Percentiles rank a stretch among this genome's conserved stretches.
These are phyloP conservation scores for Cryptococcus amylolentus DNA, from an alignment of 1,284 basidiomycete genomes.

Conservation along the genomic window DNA sequence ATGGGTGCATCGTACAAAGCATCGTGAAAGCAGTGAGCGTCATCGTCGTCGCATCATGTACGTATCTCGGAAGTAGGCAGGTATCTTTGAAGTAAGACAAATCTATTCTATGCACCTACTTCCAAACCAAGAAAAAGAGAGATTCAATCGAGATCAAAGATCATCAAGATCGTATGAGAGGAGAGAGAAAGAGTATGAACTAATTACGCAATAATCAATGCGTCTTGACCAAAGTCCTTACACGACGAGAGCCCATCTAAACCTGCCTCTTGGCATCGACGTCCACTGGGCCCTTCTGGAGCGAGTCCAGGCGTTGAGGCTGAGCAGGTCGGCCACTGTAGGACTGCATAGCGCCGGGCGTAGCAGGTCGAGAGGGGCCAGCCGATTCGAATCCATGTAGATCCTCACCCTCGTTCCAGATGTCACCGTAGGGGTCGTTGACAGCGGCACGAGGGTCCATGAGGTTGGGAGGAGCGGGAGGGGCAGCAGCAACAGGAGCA, in stretches of 20 bases:
- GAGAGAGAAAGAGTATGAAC: no score
- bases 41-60: no score
- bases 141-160: no score
- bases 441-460: slow-evolving; percentile 38
- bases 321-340: neutral
- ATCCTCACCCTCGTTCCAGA: slow-evolving; percentile 37
- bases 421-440: slow-evolving; percentile 41
- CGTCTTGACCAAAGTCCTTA: no score
- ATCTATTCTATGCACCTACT: no score
- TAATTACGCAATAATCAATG: no score
- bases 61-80: no score
- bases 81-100: no score
- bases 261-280: slow-evolving; percentile 1
- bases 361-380: slow-evolving; percentile 25
- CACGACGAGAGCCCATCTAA: neutral
- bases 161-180: no score
- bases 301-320: slow-evolving; percentile 1
- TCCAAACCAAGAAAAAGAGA: no score
- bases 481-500: slow-evolving; percentile 44
- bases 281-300: slow-evolving; percentile 7
- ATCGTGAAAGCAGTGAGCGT: no score
- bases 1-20: no score
- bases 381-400: slow-evolving; percentile 12
- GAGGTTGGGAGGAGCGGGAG: slow-evolving; percentile 35
- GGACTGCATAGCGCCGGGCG: slow-evolving; percentile 21